phyloP scores from a whole-genome alignment of 768 basidiomycete genomes.

The Candolleomyces efflorescens region DNA sequence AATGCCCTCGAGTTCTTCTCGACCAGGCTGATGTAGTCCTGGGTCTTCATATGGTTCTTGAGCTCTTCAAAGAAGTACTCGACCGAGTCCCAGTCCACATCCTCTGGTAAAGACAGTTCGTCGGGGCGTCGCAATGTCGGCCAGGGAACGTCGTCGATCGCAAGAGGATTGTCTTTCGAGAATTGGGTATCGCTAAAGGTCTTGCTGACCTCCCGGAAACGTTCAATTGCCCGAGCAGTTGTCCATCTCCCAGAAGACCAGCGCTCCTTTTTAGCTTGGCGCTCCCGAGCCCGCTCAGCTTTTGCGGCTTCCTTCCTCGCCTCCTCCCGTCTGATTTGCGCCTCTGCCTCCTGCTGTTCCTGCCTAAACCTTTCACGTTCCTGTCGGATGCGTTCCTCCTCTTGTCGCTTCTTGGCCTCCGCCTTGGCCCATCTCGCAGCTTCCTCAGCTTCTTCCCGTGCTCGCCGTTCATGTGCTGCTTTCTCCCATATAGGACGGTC shows the following conservation, averaged over 20 bases:
- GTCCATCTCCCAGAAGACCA: conserved; percentile 67
- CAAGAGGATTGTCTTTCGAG: conserved; percentile 45
- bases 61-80: conserved; percentile 65
- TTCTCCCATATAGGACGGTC: conserved; percentile 62
- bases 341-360: conserved; percentile 17
- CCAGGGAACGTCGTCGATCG: conserved; percentile 69
- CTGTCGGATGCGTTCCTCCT: conserved; percentile 25
- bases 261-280: conserved; percentile 42
- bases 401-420: conserved; percentile 22
- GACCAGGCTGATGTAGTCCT: conserved; percentile 63
- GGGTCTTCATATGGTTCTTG: conserved; percentile 44
- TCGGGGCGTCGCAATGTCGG: conserved; percentile 58
- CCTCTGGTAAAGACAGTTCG: conserved; percentile 48
- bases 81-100: conserved; percentile 68
- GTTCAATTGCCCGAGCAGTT: conserved; percentile 60
- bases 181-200: conserved; percentile 64
- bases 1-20: conserved; percentile 71
- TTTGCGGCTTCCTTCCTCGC: conserved; percentile 18
- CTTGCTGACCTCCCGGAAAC: conserved; percentile 56
- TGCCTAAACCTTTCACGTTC: conserved; percentile 5
- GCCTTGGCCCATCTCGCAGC: conserved; percentile 21
- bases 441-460: conserved; percentile 39
- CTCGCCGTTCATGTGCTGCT: conserved; percentile 41
- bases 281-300: conserved; percentile 19
- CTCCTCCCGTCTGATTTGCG: conserved; percentile 14